A percentile compares a stretch with the other conserved stretches of the same genome.
These are phyloP conservation scores for Rhytidiadelphus loreus DNA, from an alignment of 225 moss, liverwort and hornwort genomes.

Conservation along the genomic window DNA sequence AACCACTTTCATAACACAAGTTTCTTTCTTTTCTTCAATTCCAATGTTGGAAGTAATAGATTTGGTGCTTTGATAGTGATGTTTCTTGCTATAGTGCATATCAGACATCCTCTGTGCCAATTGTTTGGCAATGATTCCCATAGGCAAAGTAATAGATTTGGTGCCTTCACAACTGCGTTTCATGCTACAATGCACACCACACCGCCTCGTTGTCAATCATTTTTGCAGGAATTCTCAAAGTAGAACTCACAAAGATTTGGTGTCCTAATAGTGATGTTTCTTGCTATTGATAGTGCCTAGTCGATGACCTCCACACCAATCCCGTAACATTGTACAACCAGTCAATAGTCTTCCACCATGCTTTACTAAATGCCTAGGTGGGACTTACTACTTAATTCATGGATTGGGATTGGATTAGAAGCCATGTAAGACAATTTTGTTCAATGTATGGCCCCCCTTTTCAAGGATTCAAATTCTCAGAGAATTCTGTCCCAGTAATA, in stretches of 20 bases:
- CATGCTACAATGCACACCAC: background rate
- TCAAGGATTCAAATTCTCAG: background rate
- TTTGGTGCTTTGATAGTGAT: background rate
- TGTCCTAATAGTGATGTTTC: rapidly evolving
- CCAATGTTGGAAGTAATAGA: background rate
- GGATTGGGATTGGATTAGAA: no score
- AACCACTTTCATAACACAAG: background rate
- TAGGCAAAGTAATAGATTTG: background rate
- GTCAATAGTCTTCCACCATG: rapidly evolving
- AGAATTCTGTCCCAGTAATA: background rate
- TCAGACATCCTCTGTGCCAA: rapidly evolving
- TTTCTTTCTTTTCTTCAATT: background rate
- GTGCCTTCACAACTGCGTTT: rapidly evolving
- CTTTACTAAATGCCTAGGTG: rapidly evolving
- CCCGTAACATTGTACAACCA: no score
- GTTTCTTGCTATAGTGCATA: background rate
- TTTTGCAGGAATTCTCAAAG: rapidly evolving
- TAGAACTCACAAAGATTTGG: background rate
- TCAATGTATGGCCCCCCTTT: rapidly evolving
- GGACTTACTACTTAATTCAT: no score
- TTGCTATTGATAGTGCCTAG: background rate
- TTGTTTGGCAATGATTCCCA: background rate
- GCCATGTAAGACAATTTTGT: background rate
- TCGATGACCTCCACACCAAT: rapidly evolving
- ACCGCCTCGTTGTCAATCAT: rapidly evolving